phyloP scores from a whole-genome alignment of 768 basidiomycete species.

The Sarcodon aspratus region DNA sequence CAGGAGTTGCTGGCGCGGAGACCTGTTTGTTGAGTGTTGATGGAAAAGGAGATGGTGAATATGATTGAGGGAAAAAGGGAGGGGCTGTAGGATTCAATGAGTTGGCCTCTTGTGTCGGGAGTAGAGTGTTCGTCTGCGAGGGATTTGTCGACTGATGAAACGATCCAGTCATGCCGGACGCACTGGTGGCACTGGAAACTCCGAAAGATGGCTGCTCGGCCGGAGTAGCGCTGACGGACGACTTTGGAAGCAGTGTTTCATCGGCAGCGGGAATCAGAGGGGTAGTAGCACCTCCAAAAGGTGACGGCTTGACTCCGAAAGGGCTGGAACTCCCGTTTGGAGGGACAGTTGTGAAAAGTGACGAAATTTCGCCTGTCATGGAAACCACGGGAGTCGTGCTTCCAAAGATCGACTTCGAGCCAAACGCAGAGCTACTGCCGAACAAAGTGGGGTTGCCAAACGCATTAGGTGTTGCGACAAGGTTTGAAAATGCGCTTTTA shows the following conservation, averaged over 20 bases:
- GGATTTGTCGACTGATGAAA: neutral
- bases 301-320: neutral
- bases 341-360: neutral
- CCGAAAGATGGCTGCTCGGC: no score
- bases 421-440: constrained; percentile 12
- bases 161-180: neutral
- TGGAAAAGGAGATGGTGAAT: neutral
- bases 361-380: neutral
- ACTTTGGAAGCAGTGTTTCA: no score
- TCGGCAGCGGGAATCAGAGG: no score
- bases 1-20: constrained; percentile 6
- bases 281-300: constrained; percentile 2
- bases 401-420: constrained; percentile 10
- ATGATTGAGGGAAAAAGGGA: constrained; percentile 3
- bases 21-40: constrained; percentile 5
- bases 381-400: constrained; percentile 3
- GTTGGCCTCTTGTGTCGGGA: neutral
- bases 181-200: neutral
- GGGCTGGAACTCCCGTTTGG: no score
- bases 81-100: constrained; percentile 8
- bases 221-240: no score
- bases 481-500: constrained; percentile 22
- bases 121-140: neutral
- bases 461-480: constrained; percentile 20
- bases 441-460: constrained; percentile 9